Conservation (phyloP, 2,329 filamentous ascomycete genomes). For the Aspergillus fructus region DNA sequence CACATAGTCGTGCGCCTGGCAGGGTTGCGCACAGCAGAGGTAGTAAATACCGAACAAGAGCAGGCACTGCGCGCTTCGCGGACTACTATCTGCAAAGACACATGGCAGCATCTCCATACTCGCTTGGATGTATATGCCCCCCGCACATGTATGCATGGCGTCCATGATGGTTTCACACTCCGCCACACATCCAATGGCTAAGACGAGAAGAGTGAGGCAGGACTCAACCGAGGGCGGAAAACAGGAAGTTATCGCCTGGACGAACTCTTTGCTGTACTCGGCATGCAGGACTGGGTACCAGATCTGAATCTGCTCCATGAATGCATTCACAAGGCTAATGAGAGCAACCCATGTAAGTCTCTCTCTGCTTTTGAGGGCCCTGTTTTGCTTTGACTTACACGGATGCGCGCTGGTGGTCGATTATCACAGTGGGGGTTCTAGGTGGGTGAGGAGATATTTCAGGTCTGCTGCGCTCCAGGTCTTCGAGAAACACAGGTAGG, state of each 20-base stretch:
- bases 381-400: background rate
- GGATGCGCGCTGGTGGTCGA: background rate
- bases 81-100: background rate
- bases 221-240: background rate
- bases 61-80: background rate
- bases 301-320: conserved; percentile 7
- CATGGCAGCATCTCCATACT: conserved; percentile 6
- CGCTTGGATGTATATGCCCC: background rate
- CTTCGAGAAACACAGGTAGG: background rate
- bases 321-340: background rate
- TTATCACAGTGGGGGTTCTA: background rate
- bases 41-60: conserved; percentile 8
- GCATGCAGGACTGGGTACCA: conserved; percentile 12
- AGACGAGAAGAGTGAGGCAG: conserved; percentile 3
- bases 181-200: background rate
- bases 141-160: background rate
- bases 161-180: background rate
- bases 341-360: background rate
- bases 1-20: conserved; percentile 10
- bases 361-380: too few species aligned
- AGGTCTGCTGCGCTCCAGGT: background rate
- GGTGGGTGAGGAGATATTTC: background rate
- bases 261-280: conserved; percentile 4
- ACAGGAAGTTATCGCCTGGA: background rate
- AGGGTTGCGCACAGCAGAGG: conserved; percentile 4